Evolutionary conservation across 768 basidiomycete species (phyloP).

Genomic region (Cystobasidium ongulense): DNA sequence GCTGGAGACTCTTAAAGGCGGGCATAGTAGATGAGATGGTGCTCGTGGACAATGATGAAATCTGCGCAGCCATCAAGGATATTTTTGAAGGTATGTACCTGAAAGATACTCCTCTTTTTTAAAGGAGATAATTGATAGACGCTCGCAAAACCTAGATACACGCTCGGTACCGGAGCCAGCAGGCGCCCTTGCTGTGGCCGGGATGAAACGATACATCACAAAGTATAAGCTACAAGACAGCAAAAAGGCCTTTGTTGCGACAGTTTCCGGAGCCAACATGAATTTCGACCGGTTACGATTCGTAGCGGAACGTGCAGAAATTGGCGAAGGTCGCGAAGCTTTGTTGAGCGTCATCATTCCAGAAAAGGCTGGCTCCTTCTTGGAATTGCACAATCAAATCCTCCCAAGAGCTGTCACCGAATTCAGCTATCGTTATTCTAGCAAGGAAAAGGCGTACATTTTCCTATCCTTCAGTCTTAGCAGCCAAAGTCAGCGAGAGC

Average conservation of each 20-base stretch:
- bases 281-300: constrained; percentile 94
- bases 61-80: constrained; percentile 98
- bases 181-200: constrained; percentile 84
- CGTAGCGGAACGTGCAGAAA: constrained; percentile 95
- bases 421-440: constrained; percentile 79
- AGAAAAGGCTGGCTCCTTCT: constrained; percentile 87
- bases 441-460: constrained; percentile 66
- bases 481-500: background rate
- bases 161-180: constrained; percentile 94
- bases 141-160: constrained; percentile 61
- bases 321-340: constrained; percentile 91
- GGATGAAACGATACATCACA: constrained; percentile 76
- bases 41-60: constrained; percentile 84
- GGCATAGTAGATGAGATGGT: constrained; percentile 63
- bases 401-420: constrained; percentile 89
- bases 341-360: constrained; percentile 90
- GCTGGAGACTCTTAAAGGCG: constrained; percentile 54
- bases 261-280: constrained; percentile 96
- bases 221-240: constrained; percentile 72
- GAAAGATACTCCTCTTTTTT: background rate
- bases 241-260: constrained; percentile 77
- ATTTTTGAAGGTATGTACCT: constrained; percentile 75
- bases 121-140: background rate
- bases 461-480: constrained; percentile 83
- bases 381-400: constrained; percentile 74